Conservation (phyloP, 1,284 basidiomycete species). For the Porogramme epimiltina region DNA sequence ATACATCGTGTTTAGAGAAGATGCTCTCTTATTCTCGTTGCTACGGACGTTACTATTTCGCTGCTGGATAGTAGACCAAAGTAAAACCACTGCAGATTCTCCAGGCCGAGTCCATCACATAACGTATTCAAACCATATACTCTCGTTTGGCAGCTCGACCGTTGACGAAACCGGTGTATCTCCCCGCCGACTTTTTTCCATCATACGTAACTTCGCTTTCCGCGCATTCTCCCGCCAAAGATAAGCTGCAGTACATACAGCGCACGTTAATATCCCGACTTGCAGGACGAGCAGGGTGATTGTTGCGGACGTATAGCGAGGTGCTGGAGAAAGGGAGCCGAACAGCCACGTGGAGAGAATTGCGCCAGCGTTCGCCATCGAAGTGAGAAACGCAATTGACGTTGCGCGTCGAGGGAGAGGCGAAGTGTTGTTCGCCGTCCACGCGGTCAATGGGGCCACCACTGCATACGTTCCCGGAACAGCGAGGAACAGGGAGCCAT, state of each 20-base stretch:
- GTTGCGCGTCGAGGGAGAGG: constrained; percentile 71
- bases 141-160: constrained; percentile 2
- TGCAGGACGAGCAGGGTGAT: constrained; percentile 19
- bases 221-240: constrained; percentile 7
- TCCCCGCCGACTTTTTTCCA: neutral
- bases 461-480: constrained; percentile 64
- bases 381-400: constrained; percentile 66
- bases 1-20: too few species aligned
- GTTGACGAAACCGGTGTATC: neutral
- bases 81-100: too few species aligned
- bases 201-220: neutral
- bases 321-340: constrained; percentile 19
- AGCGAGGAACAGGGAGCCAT: constrained; percentile 62
- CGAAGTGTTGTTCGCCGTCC: constrained; percentile 70
- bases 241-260: constrained; percentile 7
- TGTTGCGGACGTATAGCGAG: constrained; percentile 18
- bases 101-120: neutral
- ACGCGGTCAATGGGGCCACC: constrained; percentile 59
- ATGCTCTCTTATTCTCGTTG: too few species aligned
- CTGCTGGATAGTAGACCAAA: too few species aligned
- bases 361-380: constrained; percentile 67
- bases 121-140: constrained; percentile 3
- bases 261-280: constrained; percentile 15
- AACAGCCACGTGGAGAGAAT: constrained; percentile 56
- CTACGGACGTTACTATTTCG: too few species aligned